Conservation (phyloP, 2,329 filamentous ascomycete genomes). For the Blastomyces parvus region DNA sequence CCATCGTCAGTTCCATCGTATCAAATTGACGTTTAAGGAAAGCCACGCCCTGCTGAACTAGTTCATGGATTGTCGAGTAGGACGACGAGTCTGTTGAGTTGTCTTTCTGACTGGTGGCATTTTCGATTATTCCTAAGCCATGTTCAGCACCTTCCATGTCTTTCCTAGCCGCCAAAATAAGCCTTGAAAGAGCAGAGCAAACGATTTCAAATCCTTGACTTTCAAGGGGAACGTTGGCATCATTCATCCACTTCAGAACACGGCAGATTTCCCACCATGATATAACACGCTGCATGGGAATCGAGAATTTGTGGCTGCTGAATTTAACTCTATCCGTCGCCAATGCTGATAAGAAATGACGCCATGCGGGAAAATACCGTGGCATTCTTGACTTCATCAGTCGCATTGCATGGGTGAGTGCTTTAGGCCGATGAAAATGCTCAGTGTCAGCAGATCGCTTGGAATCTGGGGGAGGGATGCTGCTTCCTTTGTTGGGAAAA, state of each 20-base stretch:
- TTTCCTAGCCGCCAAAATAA: slow-evolving; percentile 26
- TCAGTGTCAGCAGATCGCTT: slow-evolving; percentile 4
- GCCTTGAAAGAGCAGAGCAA: slow-evolving; percentile 29
- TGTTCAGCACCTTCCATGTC: slow-evolving; percentile 22
- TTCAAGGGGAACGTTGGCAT: slow-evolving; percentile 24
- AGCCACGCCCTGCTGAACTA: slow-evolving; percentile 25
- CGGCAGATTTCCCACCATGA: slow-evolving; percentile 31
- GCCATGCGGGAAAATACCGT: slow-evolving; percentile 29
- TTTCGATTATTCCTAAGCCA: slow-evolving; percentile 18
- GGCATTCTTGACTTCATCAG: slow-evolving; percentile 26
- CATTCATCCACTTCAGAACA: slow-evolving; percentile 28
- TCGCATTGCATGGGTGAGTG: slow-evolving; percentile 30
- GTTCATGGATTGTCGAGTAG: slow-evolving; percentile 20
- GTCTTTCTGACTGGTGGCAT: slow-evolving; percentile 14
- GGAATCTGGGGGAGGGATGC: not conserved
- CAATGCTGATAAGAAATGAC: slow-evolving; percentile 28
- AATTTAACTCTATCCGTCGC: not conserved
- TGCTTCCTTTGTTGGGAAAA: not conserved
- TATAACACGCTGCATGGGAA: slow-evolving; percentile 25
- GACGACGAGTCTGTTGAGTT: not conserved
- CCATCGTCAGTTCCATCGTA: slow-evolving; percentile 25
- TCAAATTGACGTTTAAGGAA: slow-evolving; percentile 31
- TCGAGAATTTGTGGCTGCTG: not conserved
- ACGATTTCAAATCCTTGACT: slow-evolving; percentile 28
- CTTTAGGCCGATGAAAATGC: slow-evolving; percentile 20